phyloP scores from a whole-genome alignment of 495 filamentous ascomycete genomes.

The Penicillium chermesinum region DNA sequence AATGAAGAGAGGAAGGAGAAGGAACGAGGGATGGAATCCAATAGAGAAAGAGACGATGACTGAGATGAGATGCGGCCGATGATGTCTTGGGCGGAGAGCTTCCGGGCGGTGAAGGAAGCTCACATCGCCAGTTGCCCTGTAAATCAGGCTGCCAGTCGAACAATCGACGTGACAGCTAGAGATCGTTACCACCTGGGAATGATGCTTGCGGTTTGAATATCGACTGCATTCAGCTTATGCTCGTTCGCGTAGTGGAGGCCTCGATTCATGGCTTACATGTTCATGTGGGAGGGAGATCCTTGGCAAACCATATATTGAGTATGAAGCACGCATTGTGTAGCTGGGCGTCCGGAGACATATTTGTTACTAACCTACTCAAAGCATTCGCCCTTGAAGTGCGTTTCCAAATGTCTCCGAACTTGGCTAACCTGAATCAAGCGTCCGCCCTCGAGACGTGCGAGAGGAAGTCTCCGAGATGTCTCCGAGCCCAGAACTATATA shows the following conservation, averaged over 20 bases:
- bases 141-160: too few relatives aligned
- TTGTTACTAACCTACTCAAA: not conserved
- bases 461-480: conserved; percentile 25
- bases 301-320: too few relatives aligned
- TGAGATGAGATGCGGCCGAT: conserved; percentile 2
- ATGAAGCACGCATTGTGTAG: too few relatives aligned
- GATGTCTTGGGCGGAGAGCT: conserved; percentile 7
- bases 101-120: conserved; percentile 7
- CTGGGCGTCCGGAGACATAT: not conserved
- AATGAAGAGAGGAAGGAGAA: not conserved
- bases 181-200: too few relatives aligned
- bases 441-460: not conserved
- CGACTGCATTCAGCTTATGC: too few relatives aligned
- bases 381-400: not conserved
- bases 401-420: conserved; percentile 9
- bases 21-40: not conserved
- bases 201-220: too few relatives aligned
- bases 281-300: too few relatives aligned
- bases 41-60: not conserved
- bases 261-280: too few relatives aligned
- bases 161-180: too few relatives aligned
- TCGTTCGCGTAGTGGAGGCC: too few relatives aligned
- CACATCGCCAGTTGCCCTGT: too few relatives aligned
- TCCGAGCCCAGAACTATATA: conserved; percentile 9
- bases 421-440: not conserved